These are phyloP conservation scores for Phialophora macrospora DNA, from an alignment of 2,329 filamentous ascomycete genomes.

Conservation along the genomic window DNA sequence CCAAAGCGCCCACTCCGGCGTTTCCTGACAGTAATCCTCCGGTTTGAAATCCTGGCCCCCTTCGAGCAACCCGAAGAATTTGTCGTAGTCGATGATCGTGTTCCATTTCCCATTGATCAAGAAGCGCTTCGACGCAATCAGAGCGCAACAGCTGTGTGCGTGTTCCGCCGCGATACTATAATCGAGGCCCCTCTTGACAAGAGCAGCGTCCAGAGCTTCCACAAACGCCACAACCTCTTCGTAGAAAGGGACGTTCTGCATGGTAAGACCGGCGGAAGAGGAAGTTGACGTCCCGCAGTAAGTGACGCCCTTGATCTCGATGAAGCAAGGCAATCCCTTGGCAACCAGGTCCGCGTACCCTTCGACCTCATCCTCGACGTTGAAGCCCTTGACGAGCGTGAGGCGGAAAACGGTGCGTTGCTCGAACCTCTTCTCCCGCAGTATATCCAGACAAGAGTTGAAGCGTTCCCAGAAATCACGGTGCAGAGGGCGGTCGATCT, in stretches of 20 bases:
- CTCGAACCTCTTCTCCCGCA: conserved; percentile 78
- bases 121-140: conserved; percentile 84
- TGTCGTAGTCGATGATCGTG: conserved; percentile 86
- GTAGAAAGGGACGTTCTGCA: conserved; percentile 97
- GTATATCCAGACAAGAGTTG: conserved; percentile 84
- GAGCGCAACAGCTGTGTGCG: conserved; percentile 88
- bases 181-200: conserved; percentile 70
- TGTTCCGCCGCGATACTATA: conserved; percentile 97
- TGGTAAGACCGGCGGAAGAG: conserved; percentile 83
- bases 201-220: conserved; percentile 69
- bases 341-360: conserved; percentile 91
- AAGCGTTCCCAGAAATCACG: conserved; percentile 98
- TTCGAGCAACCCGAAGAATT: conserved; percentile 84
- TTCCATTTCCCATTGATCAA: conserved; percentile 79
- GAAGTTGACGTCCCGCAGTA: conserved; percentile 92
- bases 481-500: conserved; percentile 89
- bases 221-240: conserved; percentile 87
- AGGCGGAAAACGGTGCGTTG: conserved; percentile 94
- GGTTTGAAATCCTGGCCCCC: conserved; percentile 76
- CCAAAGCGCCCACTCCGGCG: conserved; percentile 93
- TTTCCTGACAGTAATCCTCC: conserved; percentile 89
- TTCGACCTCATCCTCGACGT: conserved; percentile 88
- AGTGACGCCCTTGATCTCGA: conserved; percentile 88
- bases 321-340: conserved; percentile 83
- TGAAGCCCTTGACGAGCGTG: conserved; percentile 97